Evolutionary conservation across 2,329 filamentous ascomycete species (phyloP).

Genomic region (Didymella lethalis): DNA sequence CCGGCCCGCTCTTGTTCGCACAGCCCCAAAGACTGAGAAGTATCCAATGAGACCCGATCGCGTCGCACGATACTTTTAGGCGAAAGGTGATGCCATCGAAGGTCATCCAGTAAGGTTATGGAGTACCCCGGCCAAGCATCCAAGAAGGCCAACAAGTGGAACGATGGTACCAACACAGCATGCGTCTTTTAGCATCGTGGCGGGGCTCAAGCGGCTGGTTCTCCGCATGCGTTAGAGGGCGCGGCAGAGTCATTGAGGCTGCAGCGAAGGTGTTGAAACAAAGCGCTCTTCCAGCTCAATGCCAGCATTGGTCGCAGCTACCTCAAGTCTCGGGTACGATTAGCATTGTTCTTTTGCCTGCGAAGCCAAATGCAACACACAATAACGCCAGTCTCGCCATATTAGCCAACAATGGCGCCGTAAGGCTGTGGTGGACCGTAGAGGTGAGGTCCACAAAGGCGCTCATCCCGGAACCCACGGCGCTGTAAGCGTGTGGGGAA

Average conservation of each 20-base stretch:
- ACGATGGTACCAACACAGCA: conserved; percentile 30
- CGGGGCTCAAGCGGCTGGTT: conserved; percentile 28
- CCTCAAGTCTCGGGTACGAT: not conserved
- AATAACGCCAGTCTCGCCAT: not conserved
- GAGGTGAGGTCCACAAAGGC: conserved; percentile 30
- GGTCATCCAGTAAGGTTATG: conserved; percentile 29
- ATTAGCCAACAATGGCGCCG: not conserved
- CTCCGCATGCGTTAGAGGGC: conserved; percentile 21
- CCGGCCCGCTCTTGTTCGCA: conserved; percentile 20
- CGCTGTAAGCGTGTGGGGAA: conserved; percentile 37
- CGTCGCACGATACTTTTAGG: conserved; percentile 26
- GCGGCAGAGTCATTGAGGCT: conserved; percentile 26
- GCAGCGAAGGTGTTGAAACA: conserved; percentile 11
- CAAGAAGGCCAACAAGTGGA: conserved; percentile 25
- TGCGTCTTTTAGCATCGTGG: conserved; percentile 26
- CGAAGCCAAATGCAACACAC: not conserved
- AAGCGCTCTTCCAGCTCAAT: not conserved
- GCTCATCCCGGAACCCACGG: conserved; percentile 8
- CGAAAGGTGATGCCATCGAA: conserved; percentile 25
- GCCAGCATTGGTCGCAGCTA: not conserved
- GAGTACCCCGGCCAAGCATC: conserved; percentile 28
- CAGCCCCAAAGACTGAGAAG: conserved; percentile 16
- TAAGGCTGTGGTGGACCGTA: conserved; percentile 4
- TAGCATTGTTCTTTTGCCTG: not conserved
- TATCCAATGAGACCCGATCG: conserved; percentile 26